Evolutionary conservation across 345 rosid species (phyloP), one percentile per base, ranked within the genome.

Genomic region (Cardamine occulta): DNA sequence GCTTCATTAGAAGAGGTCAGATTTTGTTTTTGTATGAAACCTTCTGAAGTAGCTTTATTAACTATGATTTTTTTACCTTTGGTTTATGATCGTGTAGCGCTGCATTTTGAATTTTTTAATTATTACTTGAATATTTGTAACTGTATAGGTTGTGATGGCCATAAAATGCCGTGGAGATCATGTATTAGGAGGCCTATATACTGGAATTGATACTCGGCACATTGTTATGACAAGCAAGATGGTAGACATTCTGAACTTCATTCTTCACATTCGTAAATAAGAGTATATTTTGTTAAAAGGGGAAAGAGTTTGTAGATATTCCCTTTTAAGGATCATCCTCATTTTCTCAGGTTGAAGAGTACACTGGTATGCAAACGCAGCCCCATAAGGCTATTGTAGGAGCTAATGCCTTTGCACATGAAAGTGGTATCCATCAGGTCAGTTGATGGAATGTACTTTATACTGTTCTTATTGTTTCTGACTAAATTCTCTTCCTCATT

Each of bases 381-480:
- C 94, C 97, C 6, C 97, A 92, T 80, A 92, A 92, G 79, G 97
- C 96, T 21, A 87, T 91, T 71, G 93, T 92, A 74, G 93, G 96
- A 75, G 96, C 86, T 47, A 92, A 92, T 74, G 96, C 97, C 80
- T 92, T 92, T 82, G 95, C 96, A 49, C 96, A 90, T 78, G 93
- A 89, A 77, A 93, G 98, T 78, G 96, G 97, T 64, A 86, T 89
- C 70, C 97, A 88, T 82, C 92, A 92, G 92, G 97, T 89, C 70
- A 49, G 82, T 61, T 67, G 1, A 57, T 4, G 18, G 57, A 39
- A 1, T 17, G 13, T 54, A 40, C 17, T 37, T 49, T 19, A 26
- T 53, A 12, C 34, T 8, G 7, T 67, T 37, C n/a, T 53, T 18
- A 34, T 51, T 48, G 19, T 28, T 62, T 49, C 15, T 12, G 69